Conservation (phyloP, 306 rosid genomes). For the Arachis stenosperma region DNA sequence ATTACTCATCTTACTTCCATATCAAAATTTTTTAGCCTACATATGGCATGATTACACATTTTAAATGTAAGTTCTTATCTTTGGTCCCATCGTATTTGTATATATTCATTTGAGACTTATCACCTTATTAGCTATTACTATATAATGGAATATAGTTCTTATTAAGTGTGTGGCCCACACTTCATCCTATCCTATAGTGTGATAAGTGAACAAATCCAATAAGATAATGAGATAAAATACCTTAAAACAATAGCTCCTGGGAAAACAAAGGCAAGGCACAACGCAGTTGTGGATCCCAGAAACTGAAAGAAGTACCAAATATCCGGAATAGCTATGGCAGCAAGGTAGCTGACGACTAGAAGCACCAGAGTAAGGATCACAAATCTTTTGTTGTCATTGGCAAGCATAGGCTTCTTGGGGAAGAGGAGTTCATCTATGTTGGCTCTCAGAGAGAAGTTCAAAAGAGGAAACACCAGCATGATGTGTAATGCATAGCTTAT, state of each 20-base stretch:
- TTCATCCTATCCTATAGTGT: too few species aligned
- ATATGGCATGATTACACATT: too few species aligned
- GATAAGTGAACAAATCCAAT: too few species aligned
- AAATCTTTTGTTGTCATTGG: constrained; percentile 73
- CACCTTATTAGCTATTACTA: too few species aligned
- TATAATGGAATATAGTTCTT: too few species aligned
- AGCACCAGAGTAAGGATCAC: constrained; percentile 57
- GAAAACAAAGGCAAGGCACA: constrained; percentile 85
- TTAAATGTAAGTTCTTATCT: too few species aligned
- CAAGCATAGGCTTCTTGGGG: constrained; percentile 57
- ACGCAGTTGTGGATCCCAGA: constrained; percentile 83
- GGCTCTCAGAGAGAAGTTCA: constrained; percentile 83
- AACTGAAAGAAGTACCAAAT: constrained; percentile 93
- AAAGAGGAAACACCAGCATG: constrained; percentile 82
- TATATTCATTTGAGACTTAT: too few species aligned
- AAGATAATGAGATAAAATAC: constrained; percentile 45
- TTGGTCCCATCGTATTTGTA: too few species aligned
- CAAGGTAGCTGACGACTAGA: constrained; percentile 64
- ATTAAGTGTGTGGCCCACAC: too few species aligned
- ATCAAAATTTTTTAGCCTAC: too few species aligned
- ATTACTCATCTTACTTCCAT: too few species aligned
- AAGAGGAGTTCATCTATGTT: constrained; percentile 82
- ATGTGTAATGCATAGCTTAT: constrained; percentile 89
- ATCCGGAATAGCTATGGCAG: constrained; percentile 84
- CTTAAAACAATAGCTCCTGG: constrained; percentile 82